These are phyloP conservation scores for Diaporthe destruens DNA, from an alignment of 2,329 filamentous ascomycete genomes.

Conservation along the genomic window DNA sequence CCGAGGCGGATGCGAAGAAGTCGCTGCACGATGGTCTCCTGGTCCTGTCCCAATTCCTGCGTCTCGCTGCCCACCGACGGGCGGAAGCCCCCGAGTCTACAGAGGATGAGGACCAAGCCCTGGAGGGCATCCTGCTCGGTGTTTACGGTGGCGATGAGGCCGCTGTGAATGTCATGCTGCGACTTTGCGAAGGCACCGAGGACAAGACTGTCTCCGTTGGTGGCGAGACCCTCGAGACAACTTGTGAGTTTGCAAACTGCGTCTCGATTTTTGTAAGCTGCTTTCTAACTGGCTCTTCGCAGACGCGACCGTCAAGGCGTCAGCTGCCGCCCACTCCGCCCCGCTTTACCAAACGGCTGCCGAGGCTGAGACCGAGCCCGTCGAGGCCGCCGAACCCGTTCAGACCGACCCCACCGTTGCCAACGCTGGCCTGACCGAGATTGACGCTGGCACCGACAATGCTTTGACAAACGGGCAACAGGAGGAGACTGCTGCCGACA, in stretches of 20 bases:
- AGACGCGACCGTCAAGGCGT: slow-evolving; percentile 72
- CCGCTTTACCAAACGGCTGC: slow-evolving; percentile 49
- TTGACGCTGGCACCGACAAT: slow-evolving; percentile 62
- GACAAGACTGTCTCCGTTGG: slow-evolving; percentile 75
- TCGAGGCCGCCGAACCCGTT: slow-evolving; percentile 48
- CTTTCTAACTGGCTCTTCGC: slow-evolving; percentile 33
- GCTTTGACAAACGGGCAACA: slow-evolving; percentile 53
- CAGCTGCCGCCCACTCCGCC: slow-evolving; percentile 65
- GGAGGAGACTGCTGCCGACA: slow-evolving; percentile 49
- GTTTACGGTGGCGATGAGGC: slow-evolving; percentile 83
- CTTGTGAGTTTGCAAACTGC: slow-evolving; percentile 68
- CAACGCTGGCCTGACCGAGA: slow-evolving; percentile 76
- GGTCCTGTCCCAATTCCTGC: slow-evolving; percentile 82
- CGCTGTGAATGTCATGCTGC: slow-evolving; percentile 81
- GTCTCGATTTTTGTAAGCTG: not conserved
- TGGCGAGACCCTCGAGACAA: slow-evolving; percentile 75
- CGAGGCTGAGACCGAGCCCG: slow-evolving; percentile 51
- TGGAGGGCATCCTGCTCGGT: slow-evolving; percentile 82
- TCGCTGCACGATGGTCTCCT: slow-evolving; percentile 75
- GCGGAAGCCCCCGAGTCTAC: slow-evolving; percentile 75
- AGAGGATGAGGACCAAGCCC: slow-evolving; percentile 80
- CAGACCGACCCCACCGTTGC: slow-evolving; percentile 75
- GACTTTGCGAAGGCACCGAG: slow-evolving; percentile 78
- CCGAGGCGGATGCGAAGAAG: slow-evolving; percentile 65
- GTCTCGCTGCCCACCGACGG: slow-evolving; percentile 81